Evolutionary conservation across 257 asterid species (phyloP).

Genomic region (Jaltomata sinuosa): DNA sequence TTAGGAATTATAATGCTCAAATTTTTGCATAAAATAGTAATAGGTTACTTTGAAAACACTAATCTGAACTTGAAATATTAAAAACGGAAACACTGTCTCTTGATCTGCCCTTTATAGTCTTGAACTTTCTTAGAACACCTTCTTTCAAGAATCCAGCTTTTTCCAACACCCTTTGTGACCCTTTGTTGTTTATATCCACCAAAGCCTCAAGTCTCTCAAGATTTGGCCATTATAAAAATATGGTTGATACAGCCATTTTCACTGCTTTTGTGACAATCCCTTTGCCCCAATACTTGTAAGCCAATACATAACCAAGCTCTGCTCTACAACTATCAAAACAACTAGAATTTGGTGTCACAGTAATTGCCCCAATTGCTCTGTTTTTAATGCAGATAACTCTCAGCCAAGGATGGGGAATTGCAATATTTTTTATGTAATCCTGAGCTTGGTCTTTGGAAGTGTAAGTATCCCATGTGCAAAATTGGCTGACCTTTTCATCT

Average conservation of each 20-base stretch:
- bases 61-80: too few relatives aligned
- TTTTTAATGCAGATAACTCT: constrained; percentile 29
- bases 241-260: constrained; percentile 15
- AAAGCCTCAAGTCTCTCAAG: constrained; percentile 37
- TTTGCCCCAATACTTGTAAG: constrained; percentile 39
- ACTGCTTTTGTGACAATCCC: constrained; percentile 37
- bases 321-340: constrained; percentile 18
- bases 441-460: constrained; percentile 22
- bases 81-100: too few relatives aligned
- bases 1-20: too few relatives aligned
- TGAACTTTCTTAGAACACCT: constrained; percentile 29
- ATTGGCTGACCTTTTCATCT: constrained; percentile 39
- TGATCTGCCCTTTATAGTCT: constrained; percentile 9
- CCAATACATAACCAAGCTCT: constrained; percentile 39
- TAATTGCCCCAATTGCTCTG: constrained; percentile 35
- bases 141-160: constrained; percentile 36
- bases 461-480: constrained; percentile 43
- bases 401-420: constrained; percentile 27
- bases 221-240: constrained; percentile 29
- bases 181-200: constrained; percentile 29
- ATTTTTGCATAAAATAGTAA: too few relatives aligned
- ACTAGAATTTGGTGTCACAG: constrained; percentile 36
- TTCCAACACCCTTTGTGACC: constrained; percentile 42
- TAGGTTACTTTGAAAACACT: too few relatives aligned
- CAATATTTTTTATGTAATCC: constrained; percentile 17